These are phyloP conservation scores for Russula lepida DNA, from an alignment of 768 basidiomycete genomes.

Conservation along the genomic window DNA sequence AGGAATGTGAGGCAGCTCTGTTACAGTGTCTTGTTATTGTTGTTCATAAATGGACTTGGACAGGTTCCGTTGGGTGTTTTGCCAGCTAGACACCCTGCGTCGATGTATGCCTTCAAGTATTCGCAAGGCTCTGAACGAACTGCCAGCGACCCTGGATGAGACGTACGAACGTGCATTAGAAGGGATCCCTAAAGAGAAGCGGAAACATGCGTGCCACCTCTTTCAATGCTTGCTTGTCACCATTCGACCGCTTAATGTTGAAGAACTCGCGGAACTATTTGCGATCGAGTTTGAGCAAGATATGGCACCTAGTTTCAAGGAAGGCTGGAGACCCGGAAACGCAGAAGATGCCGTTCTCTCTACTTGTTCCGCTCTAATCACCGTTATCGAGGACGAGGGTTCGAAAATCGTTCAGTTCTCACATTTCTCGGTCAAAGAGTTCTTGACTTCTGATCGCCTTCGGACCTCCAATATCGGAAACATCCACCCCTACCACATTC, in stretches of 20 bases:
- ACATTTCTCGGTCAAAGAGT: constrained; percentile 3
- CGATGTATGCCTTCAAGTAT: neutral
- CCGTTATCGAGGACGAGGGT: neutral
- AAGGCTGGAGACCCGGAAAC: neutral
- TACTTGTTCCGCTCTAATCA: neutral
- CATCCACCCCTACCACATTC: neutral
- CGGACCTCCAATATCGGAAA: neutral
- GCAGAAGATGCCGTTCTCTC: neutral
- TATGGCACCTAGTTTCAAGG: neutral
- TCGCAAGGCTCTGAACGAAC: too few relatives aligned
- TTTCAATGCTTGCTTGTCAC: neutral
- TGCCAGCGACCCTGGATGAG: neutral
- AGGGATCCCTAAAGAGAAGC: neutral
- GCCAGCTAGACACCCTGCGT: neutral
- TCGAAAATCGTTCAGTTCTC: neutral
- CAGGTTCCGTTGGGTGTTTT: neutral
- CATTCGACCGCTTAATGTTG: neutral
- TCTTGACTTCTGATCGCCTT: neutral
- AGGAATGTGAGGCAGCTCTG: neutral
- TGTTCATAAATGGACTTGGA: neutral
- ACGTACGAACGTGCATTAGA: neutral
- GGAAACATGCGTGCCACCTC: neutral
- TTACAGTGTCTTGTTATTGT: too few relatives aligned
- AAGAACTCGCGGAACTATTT: constrained; percentile 3
- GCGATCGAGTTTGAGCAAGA: neutral